These are phyloP conservation scores for Pseudocercospora crystallina DNA, from an alignment of 2,329 filamentous ascomycete species.

Conservation along the genomic window DNA sequence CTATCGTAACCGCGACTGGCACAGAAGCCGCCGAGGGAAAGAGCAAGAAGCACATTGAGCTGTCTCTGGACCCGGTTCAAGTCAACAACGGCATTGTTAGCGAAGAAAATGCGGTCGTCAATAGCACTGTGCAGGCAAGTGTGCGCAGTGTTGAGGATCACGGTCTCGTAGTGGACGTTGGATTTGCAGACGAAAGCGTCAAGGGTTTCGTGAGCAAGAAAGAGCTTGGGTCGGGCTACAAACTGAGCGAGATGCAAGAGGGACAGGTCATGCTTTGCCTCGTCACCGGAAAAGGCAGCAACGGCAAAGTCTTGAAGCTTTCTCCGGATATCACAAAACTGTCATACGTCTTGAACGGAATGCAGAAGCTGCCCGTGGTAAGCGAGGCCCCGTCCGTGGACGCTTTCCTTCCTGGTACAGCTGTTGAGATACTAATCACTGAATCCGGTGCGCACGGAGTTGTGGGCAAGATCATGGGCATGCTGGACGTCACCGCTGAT, in stretches of 20 bases:
- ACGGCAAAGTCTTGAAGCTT: slow-evolving; percentile 82
- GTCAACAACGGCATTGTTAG: slow-evolving; percentile 71
- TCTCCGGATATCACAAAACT: slow-evolving; percentile 64
- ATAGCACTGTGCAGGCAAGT: slow-evolving; percentile 81
- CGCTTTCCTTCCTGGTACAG: slow-evolving; percentile 87
- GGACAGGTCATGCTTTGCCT: slow-evolving; percentile 84
- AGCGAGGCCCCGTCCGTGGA: slow-evolving; percentile 82
- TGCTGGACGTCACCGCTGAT: slow-evolving; percentile 87
- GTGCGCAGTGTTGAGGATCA: slow-evolving; percentile 94
- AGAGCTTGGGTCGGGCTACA: slow-evolving; percentile 68
- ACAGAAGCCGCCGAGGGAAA: slow-evolving; percentile 64
- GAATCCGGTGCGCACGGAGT: slow-evolving; percentile 74
- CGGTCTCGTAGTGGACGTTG: slow-evolving; percentile 89
- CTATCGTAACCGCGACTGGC: slow-evolving; percentile 75
- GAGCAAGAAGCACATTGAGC: slow-evolving; percentile 77
- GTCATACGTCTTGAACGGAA: slow-evolving; percentile 18
- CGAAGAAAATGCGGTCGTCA: slow-evolving; percentile 69
- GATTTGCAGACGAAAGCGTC: slow-evolving; percentile 65
- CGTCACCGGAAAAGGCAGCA: slow-evolving; percentile 70
- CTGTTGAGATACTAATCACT: slow-evolving; percentile 78
- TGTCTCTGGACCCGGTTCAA: slow-evolving; percentile 77
- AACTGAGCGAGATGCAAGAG: slow-evolving; percentile 70
- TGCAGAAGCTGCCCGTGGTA: slow-evolving; percentile 43
- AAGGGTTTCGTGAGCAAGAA: slow-evolving; percentile 84
- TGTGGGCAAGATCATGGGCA: slow-evolving; percentile 85